Evolutionary conservation across 371 early-diverging fungal species (phyloP), one percentile per base, ranked within the genome.

Genomic region (Basidiobolus meristosporus): DNA sequence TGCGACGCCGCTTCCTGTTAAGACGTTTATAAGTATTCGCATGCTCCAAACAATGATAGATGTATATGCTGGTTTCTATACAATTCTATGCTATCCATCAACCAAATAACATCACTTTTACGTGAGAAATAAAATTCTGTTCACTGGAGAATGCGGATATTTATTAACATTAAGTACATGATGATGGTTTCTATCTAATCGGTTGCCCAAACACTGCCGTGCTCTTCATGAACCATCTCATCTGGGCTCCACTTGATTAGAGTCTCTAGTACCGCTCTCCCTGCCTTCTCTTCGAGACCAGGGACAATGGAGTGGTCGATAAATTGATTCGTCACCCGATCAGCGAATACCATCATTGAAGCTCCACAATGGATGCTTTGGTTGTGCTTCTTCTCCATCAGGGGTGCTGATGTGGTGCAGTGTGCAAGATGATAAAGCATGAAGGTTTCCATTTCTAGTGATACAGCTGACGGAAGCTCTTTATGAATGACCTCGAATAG

Each of bases 371-470:
- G 62, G 36, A 92, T 75, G 2, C 64, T 63, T 23, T 61, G 51
- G 23, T 48, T 45, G 26, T 26, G 26, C 26, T 26, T 26, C 26
- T 26, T 26, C 29, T 29, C 19, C 19, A 33, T 14, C 2, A 10
- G 1, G 31, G 28, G 17, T 12, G 15, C 40, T 46, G 46, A n/a
- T 45, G 16, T 21, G 51, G 51, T 1, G 58, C 50, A 17, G 40
- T 44, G 2, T 11, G 91, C 90, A 26, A 91, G 51, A 48, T 91
- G 91, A 59, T 79, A 77, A 30, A 93, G 49, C 69, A 73, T 74
- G 40, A 72, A 82, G 0, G 77, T 72, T 56, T 95, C 96, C 96
- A 95, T 95, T 56, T 95, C 91, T 15, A 91, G 53, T 0, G 80
- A 79, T 38, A 66, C 53, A 0, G 73, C 70, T 11, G 61, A 56